Percentiles rank a stretch among this genome's conserved stretches.
Evolutionary conservation across 106 monocot genomes (phyloP).

Genomic region (Dioscorea zingiberensis): DNA sequence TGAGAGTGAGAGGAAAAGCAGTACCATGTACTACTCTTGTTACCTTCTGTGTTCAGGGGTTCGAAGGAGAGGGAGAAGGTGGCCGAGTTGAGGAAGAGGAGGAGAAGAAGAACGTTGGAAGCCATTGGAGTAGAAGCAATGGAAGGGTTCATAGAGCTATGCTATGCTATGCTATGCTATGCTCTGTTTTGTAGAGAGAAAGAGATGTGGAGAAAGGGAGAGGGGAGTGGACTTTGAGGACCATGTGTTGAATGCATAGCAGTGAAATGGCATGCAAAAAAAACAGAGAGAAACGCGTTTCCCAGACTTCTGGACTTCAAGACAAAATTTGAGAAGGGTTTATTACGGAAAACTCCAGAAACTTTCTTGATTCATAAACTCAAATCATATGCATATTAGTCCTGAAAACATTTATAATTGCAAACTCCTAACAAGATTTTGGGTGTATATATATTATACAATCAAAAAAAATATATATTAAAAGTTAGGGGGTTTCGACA

Average conservation of each 20-base stretch:
- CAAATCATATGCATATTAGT: too few relatives aligned
- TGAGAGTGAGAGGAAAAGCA: background rate
- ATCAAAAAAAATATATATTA: too few relatives aligned
- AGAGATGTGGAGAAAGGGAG: background rate
- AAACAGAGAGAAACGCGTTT: background rate
- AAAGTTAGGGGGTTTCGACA: too few relatives aligned
- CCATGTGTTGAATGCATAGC: background rate
- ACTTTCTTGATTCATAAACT: too few relatives aligned
- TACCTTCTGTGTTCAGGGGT: conserved; percentile 68
- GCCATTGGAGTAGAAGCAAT: conserved; percentile 23
- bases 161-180: too few relatives aligned
- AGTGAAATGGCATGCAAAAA: background rate
- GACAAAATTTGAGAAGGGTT: too few relatives aligned
- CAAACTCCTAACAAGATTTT: too few relatives aligned
- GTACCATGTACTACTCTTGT: background rate
- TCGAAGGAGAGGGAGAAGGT: conserved; percentile 33
- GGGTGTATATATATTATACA: too few relatives aligned
- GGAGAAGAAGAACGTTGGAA: conserved; percentile 6
- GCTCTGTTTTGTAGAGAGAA: background rate
- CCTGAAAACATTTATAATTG: too few relatives aligned
- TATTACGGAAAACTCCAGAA: too few relatives aligned
- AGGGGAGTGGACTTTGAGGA: background rate
- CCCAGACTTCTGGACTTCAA: too few relatives aligned
- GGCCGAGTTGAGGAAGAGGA: conserved; percentile 21
- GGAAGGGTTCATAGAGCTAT: background rate